Percentiles rank a stretch among this genome's conserved stretches.
phyloP scores from a whole-genome alignment of 73 alveolate species.

The Symbiodinium natans region DNA sequence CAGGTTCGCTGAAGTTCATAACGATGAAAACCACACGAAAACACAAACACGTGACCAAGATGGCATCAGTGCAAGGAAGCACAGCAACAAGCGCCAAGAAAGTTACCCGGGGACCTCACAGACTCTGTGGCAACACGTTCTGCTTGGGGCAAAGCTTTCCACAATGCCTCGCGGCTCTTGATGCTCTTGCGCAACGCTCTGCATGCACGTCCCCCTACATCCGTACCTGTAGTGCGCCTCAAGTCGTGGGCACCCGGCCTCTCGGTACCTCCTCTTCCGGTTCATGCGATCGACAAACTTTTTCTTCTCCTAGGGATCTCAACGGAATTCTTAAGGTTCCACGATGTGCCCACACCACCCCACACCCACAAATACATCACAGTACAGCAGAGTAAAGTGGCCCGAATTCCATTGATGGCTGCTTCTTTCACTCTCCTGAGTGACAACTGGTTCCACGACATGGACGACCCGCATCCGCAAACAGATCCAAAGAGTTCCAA shows the following conservation, averaged over 20 bases:
- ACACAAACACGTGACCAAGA: too few relatives aligned
- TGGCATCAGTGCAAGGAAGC: background rate
- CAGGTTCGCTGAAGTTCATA: too few relatives aligned
- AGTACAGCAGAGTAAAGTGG: background rate
- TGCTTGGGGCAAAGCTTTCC: conserved; percentile 31
- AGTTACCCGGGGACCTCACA: background rate
- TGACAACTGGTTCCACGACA: background rate
- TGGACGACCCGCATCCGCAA: too few relatives aligned
- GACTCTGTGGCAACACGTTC: conserved; percentile 41
- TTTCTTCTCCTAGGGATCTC: conserved; percentile 25
- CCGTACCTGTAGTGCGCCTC: too few relatives aligned
- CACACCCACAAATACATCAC: too few relatives aligned
- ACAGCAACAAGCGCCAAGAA: background rate
- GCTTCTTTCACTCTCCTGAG: conserved; percentile 25
- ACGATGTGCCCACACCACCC: background rate
- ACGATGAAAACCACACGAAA: too few relatives aligned
- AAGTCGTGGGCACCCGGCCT: background rate
- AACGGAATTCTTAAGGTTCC: too few relatives aligned
- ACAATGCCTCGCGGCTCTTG: background rate
- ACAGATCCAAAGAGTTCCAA: too few relatives aligned
- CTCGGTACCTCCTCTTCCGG: conserved; percentile 40
- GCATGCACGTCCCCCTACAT: background rate
- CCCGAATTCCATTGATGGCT: conserved; percentile 34
- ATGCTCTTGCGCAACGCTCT: background rate
- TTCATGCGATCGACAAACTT: conserved; percentile 38